Evolutionary conservation across 352 stramenopile species (phyloP), one percentile per base, ranked within the genome.

Genomic region (Pythium brassicae): DNA sequence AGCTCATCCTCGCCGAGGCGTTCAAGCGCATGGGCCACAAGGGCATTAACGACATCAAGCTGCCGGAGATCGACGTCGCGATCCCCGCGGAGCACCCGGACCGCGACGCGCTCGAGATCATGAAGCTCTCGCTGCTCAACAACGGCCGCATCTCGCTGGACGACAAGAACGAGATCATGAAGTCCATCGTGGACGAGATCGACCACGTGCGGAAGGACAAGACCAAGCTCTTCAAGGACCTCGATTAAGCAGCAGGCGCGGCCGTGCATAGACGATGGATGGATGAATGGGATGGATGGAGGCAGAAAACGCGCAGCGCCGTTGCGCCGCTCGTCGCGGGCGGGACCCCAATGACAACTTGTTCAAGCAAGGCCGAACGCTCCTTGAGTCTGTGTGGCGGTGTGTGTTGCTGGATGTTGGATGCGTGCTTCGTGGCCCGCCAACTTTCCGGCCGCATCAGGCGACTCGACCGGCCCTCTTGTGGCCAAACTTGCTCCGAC

Each of bases 101-200:
- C 67, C 77, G 75, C 66, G 78, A 92, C 23, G 83, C 83, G 23
- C 71, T 95, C 9, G 81, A 90, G 69, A 87, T 93, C 68, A 95
- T 95, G 85, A 92, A 93, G 76, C 72, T 92, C 39, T 89, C 85
- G 54, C 74, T 95, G 61, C 71, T 92, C 57, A 95, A 95, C 74
- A 95, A 95, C 63, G 85, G 85, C 44, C 85, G 82, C 57, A 84
- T 95, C 55, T 77, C 72, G 49, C 91, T 95, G 81, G 85, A 89
- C 61, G 85, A 93, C 76, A 95, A 95, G 79, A 83, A 95, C 62
- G 75, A 95, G 62, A 81, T 95, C 72, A 68, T 95, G 48, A 75
- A 69, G 56, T 82, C 76, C 34, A 68, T 95, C 20, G 72, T 95
- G 19, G 83, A 95, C 61, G 85, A 95, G 62, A 66, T 95, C 22